Conservation (phyloP, 2,329 filamentous ascomycete genomes). For the Fusarium anguioides region DNA sequence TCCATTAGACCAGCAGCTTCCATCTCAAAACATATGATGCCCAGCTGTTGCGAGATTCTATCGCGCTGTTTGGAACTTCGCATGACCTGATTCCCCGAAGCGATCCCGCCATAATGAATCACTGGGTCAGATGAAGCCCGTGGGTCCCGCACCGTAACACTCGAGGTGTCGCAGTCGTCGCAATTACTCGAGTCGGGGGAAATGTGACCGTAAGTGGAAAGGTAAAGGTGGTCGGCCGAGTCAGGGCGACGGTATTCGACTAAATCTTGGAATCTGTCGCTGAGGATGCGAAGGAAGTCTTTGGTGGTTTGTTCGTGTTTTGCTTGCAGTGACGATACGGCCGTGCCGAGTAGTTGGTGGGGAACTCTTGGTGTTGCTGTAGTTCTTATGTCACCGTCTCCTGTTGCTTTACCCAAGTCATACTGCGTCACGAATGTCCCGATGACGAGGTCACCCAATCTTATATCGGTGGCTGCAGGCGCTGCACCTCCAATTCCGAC, state of each 20-base stretch:
- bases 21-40: not conserved
- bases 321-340: fast-evolving
- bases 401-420: not conserved
- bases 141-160: fast-evolving
- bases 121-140: not conserved
- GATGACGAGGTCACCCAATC: not conserved
- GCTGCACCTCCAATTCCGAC: not conserved
- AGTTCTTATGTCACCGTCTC: fast-evolving
- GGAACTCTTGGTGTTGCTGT: not conserved
- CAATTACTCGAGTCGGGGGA: not conserved
- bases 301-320: fast-evolving
- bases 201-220: fast-evolving
- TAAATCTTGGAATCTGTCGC: fast-evolving
- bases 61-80: fast-evolving
- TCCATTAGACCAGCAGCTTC: not conserved
- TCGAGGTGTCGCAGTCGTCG: not conserved
- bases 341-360: fast-evolving
- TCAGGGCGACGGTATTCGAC: not conserved
- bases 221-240: not conserved
- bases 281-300: fast-evolving
- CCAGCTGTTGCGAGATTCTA: fast-evolving
- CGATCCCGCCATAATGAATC: not conserved
- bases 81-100: not conserved
- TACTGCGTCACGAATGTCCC: not conserved
- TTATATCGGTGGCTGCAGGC: not conserved